Conservation (phyloP, 129 eudicot genomes). For the Tagetes erecta region DNA sequence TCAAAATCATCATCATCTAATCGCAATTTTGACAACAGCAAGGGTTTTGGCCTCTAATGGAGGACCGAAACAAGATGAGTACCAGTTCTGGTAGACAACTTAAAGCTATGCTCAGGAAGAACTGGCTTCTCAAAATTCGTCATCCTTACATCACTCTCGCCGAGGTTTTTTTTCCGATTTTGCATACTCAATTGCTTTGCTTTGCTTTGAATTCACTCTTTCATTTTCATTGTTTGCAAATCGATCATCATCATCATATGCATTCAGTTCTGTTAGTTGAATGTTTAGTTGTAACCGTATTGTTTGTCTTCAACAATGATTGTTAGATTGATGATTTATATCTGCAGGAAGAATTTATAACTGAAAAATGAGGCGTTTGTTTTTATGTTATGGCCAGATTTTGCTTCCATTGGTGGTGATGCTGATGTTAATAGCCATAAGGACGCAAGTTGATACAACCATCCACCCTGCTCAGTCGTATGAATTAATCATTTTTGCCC, state of each 20-base stretch:
- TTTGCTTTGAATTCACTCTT: neutral
- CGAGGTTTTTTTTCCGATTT: constrained; percentile 47
- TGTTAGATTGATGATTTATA: constrained; percentile 12
- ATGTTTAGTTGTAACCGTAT: neutral
- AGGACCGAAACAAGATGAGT: constrained; percentile 38
- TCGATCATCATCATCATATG: too few species aligned
- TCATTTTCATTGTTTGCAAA: too few species aligned
- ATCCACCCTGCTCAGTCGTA: constrained; percentile 90
- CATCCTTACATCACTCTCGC: constrained; percentile 85
- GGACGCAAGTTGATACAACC: constrained; percentile 81
- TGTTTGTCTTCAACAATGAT: neutral
- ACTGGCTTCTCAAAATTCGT: constrained; percentile 91
- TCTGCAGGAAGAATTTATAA: constrained; percentile 6
- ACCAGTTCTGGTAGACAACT: constrained; percentile 66
- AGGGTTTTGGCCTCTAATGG: constrained; percentile 33
- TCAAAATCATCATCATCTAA: constrained; percentile 19
- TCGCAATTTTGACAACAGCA: constrained; percentile 14
- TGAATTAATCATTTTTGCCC: constrained; percentile 24
- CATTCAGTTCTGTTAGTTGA: constrained; percentile 11
- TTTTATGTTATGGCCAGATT: constrained; percentile 45
- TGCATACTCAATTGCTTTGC: constrained; percentile 12
- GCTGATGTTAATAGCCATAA: constrained; percentile 90
- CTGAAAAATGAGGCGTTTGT: neutral
- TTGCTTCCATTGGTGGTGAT: constrained; percentile 86
- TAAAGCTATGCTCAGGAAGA: constrained; percentile 93